These are phyloP conservation scores for Didymella arachidicola DNA, from an alignment of 2,329 filamentous ascomycete species.

Conservation along the genomic window DNA sequence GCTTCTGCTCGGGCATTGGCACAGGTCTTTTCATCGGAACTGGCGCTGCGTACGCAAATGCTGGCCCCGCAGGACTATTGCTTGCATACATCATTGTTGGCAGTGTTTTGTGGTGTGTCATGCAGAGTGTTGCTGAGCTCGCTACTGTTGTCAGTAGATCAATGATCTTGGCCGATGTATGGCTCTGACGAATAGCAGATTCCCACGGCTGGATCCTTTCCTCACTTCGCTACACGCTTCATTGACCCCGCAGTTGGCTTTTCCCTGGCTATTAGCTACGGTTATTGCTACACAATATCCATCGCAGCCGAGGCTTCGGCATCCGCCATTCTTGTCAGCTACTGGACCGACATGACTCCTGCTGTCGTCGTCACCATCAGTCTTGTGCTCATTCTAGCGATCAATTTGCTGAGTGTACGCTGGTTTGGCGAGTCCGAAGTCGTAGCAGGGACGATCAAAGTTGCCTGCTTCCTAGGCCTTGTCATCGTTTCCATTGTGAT, in stretches of 20 bases:
- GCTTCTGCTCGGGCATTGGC: constrained; percentile 31
- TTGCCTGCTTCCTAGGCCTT: constrained; percentile 49
- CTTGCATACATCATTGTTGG: constrained; percentile 65
- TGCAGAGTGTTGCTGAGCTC: constrained; percentile 70
- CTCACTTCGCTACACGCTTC: constrained; percentile 68
- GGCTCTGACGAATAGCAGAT: constrained; percentile 20
- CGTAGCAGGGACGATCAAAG: constrained; percentile 51
- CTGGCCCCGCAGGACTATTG: constrained; percentile 61
- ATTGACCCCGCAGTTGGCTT: constrained; percentile 70
- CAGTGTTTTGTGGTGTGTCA: constrained; percentile 63
- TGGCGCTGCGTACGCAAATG: constrained; percentile 29
- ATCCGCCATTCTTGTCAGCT: constrained; percentile 49
- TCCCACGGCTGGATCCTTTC: constrained; percentile 61
- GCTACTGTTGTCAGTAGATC: constrained; percentile 44
- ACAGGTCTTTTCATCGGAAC: constrained; percentile 34
- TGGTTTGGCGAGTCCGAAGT: constrained; percentile 60
- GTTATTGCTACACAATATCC: constrained; percentile 57
- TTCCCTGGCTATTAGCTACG: constrained; percentile 54
- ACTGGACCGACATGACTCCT: constrained; percentile 61
- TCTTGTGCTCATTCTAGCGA: constrained; percentile 58
- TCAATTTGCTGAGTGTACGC: constrained; percentile 60
- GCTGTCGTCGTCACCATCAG: constrained; percentile 63
- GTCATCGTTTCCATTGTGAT: constrained; percentile 35
- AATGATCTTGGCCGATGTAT: background rate
- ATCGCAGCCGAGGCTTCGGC: constrained; percentile 59